Conservation (phyloP, 2,329 filamentous ascomycete genomes). For the Pseudogymnoascus sp. region DNA sequence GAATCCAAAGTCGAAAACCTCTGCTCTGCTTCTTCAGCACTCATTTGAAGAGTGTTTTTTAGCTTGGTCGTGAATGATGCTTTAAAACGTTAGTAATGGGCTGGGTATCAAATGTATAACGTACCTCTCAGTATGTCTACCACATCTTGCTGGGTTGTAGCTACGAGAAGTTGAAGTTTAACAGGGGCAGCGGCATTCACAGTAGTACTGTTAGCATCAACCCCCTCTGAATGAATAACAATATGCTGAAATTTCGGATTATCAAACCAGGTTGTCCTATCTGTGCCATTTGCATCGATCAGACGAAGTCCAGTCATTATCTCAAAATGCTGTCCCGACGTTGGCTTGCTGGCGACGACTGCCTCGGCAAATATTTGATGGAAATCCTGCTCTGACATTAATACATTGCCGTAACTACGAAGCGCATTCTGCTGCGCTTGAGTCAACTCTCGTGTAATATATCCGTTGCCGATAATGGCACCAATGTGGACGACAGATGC, state of each 20-base stretch:
- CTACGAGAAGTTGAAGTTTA: not conserved
- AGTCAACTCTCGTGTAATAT: conserved; percentile 16
- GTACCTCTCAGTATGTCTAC: conserved; percentile 7
- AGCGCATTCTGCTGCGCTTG: not conserved
- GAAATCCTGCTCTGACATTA: conserved; percentile 32
- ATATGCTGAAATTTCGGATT: conserved; percentile 16
- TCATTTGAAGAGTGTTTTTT: conserved; percentile 4
- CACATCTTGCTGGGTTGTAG: not conserved
- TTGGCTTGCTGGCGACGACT: conserved; percentile 30
- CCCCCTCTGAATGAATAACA: not conserved
- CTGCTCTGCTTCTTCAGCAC: not conserved
- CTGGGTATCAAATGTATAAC: not conserved
- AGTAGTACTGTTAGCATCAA: not conserved
- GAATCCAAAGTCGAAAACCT: conserved; percentile 12
- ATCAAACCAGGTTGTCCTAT: conserved; percentile 13
- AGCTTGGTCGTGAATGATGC: conserved; percentile 12
- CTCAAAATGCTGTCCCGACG: not conserved
- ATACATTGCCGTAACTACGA: not conserved
- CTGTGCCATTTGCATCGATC: conserved; percentile 1
- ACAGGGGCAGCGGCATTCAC: conserved; percentile 4
- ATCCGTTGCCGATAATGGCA: conserved; percentile 36
- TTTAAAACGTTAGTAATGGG: not conserved
- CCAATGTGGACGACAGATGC: conserved; percentile 35
- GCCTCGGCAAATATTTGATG: conserved; percentile 38
- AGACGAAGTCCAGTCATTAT: not conserved